These are phyloP conservation scores for Eucalyptus microcorys DNA, from an alignment of 345 rosid genomes.

Conservation along the genomic window DNA sequence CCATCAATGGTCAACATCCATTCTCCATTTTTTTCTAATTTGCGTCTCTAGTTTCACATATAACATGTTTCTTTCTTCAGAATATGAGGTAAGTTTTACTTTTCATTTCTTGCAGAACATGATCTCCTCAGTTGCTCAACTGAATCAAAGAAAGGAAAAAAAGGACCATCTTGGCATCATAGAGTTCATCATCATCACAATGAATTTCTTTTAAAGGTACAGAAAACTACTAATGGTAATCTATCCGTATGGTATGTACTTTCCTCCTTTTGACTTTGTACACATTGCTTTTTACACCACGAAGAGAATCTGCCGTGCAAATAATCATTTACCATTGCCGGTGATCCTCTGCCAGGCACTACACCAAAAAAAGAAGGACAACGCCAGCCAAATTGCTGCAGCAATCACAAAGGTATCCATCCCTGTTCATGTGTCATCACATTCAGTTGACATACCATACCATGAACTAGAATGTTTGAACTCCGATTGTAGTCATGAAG, in stretches of 20 bases:
- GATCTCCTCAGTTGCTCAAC: not conserved
- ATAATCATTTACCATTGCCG: not conserved
- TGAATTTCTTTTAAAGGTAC: not conserved
- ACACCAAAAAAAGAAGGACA: not conserved
- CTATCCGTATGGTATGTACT: not conserved
- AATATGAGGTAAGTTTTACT: not conserved
- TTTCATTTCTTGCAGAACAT: not conserved
- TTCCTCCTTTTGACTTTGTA: not conserved
- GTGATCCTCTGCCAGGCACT: not conserved
- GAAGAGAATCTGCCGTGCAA: not conserved
- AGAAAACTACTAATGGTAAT: not conserved
- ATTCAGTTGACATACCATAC: not conserved
- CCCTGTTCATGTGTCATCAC: slow-evolving; percentile 34
- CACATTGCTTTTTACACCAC: not conserved
- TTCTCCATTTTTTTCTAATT: not conserved
- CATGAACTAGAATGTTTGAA: not conserved
- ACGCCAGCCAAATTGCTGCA: not conserved
- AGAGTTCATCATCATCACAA: not conserved
- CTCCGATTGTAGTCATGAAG: too few relatives aligned
- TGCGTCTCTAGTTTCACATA: not conserved
- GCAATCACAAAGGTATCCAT: slow-evolving; percentile 61
- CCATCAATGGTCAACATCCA: not conserved
- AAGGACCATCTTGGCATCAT: not conserved
- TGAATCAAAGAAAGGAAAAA: not conserved
- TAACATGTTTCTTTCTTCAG: not conserved